These are phyloP conservation scores for Colletotrichum truncatum DNA, from an alignment of 2,329 filamentous ascomycete genomes.

Conservation along the genomic window DNA sequence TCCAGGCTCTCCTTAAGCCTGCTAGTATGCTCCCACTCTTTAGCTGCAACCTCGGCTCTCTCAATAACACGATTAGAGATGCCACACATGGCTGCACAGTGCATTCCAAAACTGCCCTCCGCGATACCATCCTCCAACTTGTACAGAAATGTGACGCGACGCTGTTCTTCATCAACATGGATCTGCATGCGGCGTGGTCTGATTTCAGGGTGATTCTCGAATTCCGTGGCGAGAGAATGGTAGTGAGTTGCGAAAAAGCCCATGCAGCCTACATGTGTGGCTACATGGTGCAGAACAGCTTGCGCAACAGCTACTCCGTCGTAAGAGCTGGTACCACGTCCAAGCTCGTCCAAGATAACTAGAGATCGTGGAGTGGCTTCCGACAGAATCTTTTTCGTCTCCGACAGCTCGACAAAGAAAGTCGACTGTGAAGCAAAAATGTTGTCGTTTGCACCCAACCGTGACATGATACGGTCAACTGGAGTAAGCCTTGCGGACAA, in stretches of 20 bases:
- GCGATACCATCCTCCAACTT: slow-evolving; percentile 93
- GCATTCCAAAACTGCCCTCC: slow-evolving; percentile 98
- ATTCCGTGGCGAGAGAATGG: slow-evolving; percentile 91
- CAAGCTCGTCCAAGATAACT: slow-evolving; percentile 96
- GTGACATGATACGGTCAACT: slow-evolving; percentile 97
- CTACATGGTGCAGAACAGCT: slow-evolving; percentile 95
- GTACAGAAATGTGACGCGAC: slow-evolving; percentile 96
- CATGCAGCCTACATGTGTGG: slow-evolving; percentile 89
- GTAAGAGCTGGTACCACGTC: slow-evolving; percentile 93
- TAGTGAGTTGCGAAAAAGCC: slow-evolving; percentile 99
- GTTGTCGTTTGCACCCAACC: slow-evolving; percentile 96
- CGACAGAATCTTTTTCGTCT: slow-evolving; percentile 96
- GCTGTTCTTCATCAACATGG: slow-evolving; percentile 83
- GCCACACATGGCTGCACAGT: slow-evolving; percentile 98
- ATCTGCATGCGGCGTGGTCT: slow-evolving; percentile 91
- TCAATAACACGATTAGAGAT: slow-evolving; percentile 86
- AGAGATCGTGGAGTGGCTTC: slow-evolving; percentile 94
- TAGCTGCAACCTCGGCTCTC: slow-evolving; percentile 86
- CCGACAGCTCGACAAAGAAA: slow-evolving; percentile 96
- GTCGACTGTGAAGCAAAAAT: slow-evolving; percentile 98
- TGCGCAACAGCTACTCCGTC: slow-evolving; percentile 97
- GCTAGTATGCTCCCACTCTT: slow-evolving; percentile 95
- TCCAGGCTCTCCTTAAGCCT: slow-evolving; percentile 89
- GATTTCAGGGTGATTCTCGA: slow-evolving; percentile 89
- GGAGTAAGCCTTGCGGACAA: slow-evolving; percentile 85